Conservation (phyloP, 345 rosid genomes). For the Salix dunnii region DNA sequence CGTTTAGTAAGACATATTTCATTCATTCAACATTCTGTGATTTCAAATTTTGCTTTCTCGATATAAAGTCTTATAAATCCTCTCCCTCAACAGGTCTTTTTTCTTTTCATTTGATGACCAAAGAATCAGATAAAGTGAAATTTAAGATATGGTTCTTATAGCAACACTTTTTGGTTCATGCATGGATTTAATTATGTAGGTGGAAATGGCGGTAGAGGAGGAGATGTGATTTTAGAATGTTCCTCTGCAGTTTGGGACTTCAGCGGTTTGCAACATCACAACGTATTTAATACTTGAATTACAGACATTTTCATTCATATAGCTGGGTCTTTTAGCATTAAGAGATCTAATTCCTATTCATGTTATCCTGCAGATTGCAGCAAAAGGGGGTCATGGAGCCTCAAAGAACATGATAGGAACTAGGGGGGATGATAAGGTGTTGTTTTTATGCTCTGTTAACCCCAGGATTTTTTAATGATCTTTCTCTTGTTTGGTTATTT, state of each 20-base stretch:
- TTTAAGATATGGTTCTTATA: background rate
- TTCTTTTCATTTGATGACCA: background rate
- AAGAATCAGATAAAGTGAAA: background rate
- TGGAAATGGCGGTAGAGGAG: slow-evolving; percentile 97
- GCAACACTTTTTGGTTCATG: slow-evolving; percentile 1
- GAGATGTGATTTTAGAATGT: slow-evolving; percentile 87
- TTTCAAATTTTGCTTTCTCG: background rate
- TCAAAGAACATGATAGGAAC: slow-evolving; percentile 87
- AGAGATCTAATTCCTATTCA: background rate
- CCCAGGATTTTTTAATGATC: slow-evolving; percentile 9
- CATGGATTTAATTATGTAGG: slow-evolving; percentile 42
- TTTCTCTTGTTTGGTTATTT: slow-evolving; percentile 9
- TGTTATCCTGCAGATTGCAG: slow-evolving; percentile 53
- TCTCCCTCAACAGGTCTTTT: background rate
- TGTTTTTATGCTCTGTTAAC: background rate
- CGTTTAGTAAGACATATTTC: background rate
- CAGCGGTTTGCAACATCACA: slow-evolving; percentile 75
- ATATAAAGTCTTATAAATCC: background rate
- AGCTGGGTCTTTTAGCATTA: background rate
- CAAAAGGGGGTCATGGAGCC: slow-evolving; percentile 73
- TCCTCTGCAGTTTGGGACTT: slow-evolving; percentile 86
- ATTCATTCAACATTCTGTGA: background rate
- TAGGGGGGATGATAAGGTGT: slow-evolving; percentile 84
- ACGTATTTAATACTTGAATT: slow-evolving; percentile 44
- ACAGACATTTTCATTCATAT: background rate